These are phyloP conservation scores for Chloranthus sessilifolius DNA, from an alignment of 164 flowering plant species.

Conservation along the genomic window DNA sequence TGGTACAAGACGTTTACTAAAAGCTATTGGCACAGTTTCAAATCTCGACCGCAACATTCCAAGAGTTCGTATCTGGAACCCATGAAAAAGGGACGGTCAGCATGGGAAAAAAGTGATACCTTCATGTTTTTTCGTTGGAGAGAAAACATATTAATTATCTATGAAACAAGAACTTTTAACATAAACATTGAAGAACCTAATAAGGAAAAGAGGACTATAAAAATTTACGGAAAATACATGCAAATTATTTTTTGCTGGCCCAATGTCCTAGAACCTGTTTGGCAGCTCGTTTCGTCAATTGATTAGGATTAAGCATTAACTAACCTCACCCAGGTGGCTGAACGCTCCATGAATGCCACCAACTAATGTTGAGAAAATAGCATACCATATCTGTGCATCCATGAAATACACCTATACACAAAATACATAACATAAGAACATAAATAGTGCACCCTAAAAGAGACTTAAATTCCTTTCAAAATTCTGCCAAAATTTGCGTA, in stretches of 20 bases:
- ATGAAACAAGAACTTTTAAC: too few species aligned
- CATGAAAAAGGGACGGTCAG: not conserved
- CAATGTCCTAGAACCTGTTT: too few species aligned
- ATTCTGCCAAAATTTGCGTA: slow-evolving; percentile 28
- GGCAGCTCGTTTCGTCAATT: too few species aligned
- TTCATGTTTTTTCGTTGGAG: not conserved
- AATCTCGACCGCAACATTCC: slow-evolving; percentile 98
- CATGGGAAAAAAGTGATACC: not conserved
- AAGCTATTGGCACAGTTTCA: slow-evolving; percentile 72
- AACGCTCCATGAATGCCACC: slow-evolving; percentile 96
- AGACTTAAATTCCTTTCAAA: not conserved
- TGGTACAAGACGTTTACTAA: slow-evolving; percentile 66
- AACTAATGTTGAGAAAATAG: slow-evolving; percentile 79
- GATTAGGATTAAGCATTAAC: slow-evolving; percentile 24
- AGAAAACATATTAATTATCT: too few species aligned
- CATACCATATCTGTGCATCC: slow-evolving; percentile 99
- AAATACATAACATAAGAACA: not conserved
- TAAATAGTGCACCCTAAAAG: not conserved
- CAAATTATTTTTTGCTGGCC: too few species aligned
- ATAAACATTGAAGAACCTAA: too few species aligned
- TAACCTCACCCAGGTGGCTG: slow-evolving; percentile 97
- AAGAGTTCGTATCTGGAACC: slow-evolving; percentile 79
- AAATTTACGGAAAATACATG: too few species aligned
- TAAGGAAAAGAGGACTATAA: too few species aligned
- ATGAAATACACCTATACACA: slow-evolving; percentile 76